Evolutionary conservation across 108 stramenopile species (phyloP).

Genomic region (Pseudonitzschia multistriata): DNA sequence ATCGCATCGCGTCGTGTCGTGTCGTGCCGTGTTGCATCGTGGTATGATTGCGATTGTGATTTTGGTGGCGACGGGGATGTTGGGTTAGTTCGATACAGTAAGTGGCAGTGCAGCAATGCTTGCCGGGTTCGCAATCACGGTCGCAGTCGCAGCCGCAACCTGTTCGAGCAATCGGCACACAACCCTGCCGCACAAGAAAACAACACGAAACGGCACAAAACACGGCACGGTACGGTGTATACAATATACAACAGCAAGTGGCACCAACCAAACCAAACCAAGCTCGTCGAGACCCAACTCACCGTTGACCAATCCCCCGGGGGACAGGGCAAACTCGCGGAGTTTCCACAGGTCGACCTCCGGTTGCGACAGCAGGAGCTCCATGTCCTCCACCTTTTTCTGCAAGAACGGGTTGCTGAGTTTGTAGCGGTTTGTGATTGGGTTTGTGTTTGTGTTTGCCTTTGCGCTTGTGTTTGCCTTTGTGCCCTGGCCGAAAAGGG

Average conservation of each 20-base stretch:
- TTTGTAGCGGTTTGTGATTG: background rate
- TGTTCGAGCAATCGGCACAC: too few relatives aligned
- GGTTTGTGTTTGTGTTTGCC: background rate
- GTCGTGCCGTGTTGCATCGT: background rate
- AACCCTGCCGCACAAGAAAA: too few relatives aligned
- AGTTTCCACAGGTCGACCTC: slow-evolving; percentile 83
- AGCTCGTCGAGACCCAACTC: slow-evolving; percentile 13
- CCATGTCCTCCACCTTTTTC: slow-evolving; percentile 61
- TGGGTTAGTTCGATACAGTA: too few relatives aligned
- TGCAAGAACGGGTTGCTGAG: background rate
- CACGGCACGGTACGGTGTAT: too few relatives aligned
- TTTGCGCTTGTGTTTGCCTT: background rate
- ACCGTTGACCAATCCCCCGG: slow-evolving; percentile 85
- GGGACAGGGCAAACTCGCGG: slow-evolving; percentile 70
- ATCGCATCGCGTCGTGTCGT: background rate
- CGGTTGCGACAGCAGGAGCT: slow-evolving; percentile 50
- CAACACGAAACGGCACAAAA: too few relatives aligned
- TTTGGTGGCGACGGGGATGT: too few relatives aligned
- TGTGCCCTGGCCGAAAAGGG: too few relatives aligned
- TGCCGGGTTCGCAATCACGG: too few relatives aligned
- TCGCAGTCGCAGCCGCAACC: too few relatives aligned
- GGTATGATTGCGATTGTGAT: background rate
- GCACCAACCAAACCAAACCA: too few relatives aligned
- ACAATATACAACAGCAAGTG: too few relatives aligned
- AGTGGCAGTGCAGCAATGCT: too few relatives aligned